Percentiles rank a stretch among this genome's conserved stretches.
phyloP scores from a whole-genome alignment of 306 rosid species.

The Carpinus viminea region DNA sequence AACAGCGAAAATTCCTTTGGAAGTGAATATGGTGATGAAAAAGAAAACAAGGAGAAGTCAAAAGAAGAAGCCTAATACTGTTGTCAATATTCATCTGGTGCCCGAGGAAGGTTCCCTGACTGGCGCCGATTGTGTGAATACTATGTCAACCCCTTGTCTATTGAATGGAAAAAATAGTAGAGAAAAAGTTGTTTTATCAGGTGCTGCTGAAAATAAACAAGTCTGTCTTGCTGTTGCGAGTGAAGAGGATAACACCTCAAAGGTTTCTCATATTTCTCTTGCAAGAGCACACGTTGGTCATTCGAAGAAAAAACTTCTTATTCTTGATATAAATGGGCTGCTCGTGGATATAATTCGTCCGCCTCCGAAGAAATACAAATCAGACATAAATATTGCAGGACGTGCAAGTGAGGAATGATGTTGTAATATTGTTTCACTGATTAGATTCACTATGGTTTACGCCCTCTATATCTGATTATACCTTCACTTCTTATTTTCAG shows the following conservation, averaged over 20 bases:
- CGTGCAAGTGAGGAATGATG: conserved; percentile 54
- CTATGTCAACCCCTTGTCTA: conserved; percentile 19
- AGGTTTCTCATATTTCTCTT: conserved; percentile 32
- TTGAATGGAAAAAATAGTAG: conserved; percentile 20
- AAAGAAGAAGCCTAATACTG: conserved; percentile 23
- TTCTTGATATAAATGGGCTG: conserved; percentile 86
- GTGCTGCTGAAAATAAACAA: conserved; percentile 12
- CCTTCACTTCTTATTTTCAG: conserved; percentile 48
- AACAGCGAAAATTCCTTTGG: conserved; percentile 5
- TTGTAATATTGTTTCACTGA: conserved; percentile 11
- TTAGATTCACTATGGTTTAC: background rate
- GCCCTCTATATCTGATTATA: conserved; percentile 21
- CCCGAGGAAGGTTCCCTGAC: conserved; percentile 22
- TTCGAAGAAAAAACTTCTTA: conserved; percentile 66
- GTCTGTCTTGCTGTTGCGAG: conserved; percentile 17
- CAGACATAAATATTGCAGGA: conserved; percentile 50
- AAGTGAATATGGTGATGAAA: conserved; percentile 20
- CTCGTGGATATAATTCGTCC: conserved; percentile 68
- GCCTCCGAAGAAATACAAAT: conserved; percentile 47
- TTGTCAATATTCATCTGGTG: conserved; percentile 23
- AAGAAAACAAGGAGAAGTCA: conserved; percentile 24
- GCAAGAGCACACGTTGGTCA: conserved; percentile 20
- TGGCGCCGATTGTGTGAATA: background rate
- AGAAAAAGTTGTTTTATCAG: conserved; percentile 15
- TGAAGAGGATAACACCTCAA: conserved; percentile 27